Percentiles rank a stretch among this genome's conserved stretches.
Evolutionary conservation across 1,139 yeast genomes (phyloP).

Genomic region (Saccharomyces hybrid): DNA sequence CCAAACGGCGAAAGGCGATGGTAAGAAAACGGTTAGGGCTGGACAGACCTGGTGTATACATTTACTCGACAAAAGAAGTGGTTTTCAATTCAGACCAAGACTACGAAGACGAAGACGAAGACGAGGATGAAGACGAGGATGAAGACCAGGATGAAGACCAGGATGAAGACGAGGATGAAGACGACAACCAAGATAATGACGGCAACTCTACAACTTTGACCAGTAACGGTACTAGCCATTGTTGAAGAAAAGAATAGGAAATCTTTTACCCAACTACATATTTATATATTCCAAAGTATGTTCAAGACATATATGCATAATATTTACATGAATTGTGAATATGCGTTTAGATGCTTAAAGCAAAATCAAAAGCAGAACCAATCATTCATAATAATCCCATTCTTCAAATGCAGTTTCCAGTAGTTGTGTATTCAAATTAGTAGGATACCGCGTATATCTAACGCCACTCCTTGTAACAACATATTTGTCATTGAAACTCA

Average conservation of each 20-base stretch:
- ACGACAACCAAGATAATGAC: not conserved
- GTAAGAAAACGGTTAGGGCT: constrained; percentile 27
- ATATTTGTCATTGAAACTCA: constrained; percentile 12
- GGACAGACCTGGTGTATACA: constrained; percentile 37
- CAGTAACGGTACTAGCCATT: not conserved
- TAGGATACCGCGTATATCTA: constrained; percentile 24
- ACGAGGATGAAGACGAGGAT: not conserved
- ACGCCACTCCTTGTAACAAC: constrained; percentile 24
- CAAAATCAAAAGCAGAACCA: not conserved
- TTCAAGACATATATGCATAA: not conserved
- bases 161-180: not conserved
- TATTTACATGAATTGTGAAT: constrained; percentile 1
- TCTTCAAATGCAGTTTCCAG: constrained; percentile 24
- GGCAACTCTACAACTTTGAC: not conserved
- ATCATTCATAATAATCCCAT: constrained; percentile 19
- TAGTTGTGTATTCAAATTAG: constrained; percentile 17
- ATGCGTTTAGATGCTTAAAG: not conserved
- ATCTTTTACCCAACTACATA: not conserved
- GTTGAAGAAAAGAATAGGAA: not conserved
- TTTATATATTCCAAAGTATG: not conserved
- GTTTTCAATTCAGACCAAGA: constrained; percentile 36
- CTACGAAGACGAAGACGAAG: constrained; percentile 12
- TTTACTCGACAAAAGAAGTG: constrained; percentile 51
- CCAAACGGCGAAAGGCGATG: constrained; percentile 24
- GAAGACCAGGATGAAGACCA: not conserved